phyloP scores from a whole-genome alignment of 139 green algal species.

The Chlorella sorokiniana region DNA sequence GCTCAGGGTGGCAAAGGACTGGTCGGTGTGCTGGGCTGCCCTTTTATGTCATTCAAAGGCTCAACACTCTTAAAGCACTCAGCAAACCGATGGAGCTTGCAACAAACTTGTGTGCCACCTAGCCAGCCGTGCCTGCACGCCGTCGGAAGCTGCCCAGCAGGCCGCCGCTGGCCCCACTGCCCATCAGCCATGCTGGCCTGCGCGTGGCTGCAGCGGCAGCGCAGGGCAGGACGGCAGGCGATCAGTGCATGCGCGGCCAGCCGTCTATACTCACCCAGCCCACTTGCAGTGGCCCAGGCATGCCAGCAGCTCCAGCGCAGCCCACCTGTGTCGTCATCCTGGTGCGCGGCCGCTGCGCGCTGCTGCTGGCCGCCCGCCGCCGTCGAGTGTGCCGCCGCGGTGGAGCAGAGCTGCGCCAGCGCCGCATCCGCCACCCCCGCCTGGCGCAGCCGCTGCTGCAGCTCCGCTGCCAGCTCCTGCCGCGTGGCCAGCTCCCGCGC shows the following conservation, averaged over 20 bases:
- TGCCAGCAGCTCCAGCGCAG: background rate
- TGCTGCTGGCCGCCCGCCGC: background rate
- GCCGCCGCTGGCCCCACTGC: background rate
- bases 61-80: too few species aligned
- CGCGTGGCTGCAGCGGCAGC: background rate
- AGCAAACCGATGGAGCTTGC: too few species aligned
- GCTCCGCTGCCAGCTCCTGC: constrained; percentile 1
- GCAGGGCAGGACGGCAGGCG: background rate
- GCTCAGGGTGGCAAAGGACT: too few species aligned
- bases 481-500: background rate
- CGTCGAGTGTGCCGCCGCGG: background rate
- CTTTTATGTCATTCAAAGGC: too few species aligned
- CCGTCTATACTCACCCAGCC: too few species aligned
- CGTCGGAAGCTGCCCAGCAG: constrained; percentile 16
- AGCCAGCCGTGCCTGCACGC: background rate
- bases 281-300: too few species aligned
- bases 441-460: constrained; percentile 8
- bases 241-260: too few species aligned
- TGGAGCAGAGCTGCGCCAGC: constrained; percentile 15
- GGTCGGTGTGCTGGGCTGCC: too few species aligned
- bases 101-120: background rate
- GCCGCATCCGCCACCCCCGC: background rate
- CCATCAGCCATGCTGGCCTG: background rate
- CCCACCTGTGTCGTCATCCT: background rate
- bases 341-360: background rate